phyloP scores from a whole-genome alignment of 1,139 yeast genomes.

The Meyerozyma sp. region DNA sequence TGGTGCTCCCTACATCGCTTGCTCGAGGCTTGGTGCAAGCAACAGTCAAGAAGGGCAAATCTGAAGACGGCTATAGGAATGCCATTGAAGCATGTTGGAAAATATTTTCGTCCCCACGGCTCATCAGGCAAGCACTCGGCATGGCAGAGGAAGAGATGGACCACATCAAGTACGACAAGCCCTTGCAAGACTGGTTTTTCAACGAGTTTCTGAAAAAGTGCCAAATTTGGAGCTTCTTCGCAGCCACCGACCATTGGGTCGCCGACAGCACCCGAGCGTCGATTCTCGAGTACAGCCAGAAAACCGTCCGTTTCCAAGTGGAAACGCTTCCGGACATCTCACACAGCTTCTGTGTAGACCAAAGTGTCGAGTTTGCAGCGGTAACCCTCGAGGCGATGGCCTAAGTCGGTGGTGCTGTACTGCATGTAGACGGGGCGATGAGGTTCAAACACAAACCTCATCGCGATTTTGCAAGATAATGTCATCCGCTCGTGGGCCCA shows the following conservation, averaged over 20 bases:
- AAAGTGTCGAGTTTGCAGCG: constrained; percentile 46
- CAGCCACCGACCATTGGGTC: constrained; percentile 59
- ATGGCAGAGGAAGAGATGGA: constrained; percentile 57
- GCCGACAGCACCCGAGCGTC: constrained; percentile 40
- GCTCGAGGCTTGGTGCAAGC: constrained; percentile 6
- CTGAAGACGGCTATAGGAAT: constrained; percentile 24
- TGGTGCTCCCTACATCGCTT: constrained; percentile 13
- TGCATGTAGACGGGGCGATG: neutral
- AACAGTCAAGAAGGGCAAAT: constrained; percentile 13
- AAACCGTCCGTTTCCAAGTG: constrained; percentile 27
- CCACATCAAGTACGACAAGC: constrained; percentile 36
- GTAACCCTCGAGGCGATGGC: constrained; percentile 25
- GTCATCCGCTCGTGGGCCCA: neutral
- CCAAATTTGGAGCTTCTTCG: constrained; percentile 51
- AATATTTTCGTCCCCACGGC: constrained; percentile 33
- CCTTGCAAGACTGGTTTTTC: constrained; percentile 48
- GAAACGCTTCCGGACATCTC: constrained; percentile 30
- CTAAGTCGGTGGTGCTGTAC: neutral
- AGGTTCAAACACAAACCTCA: neutral
- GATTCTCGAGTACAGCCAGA: constrained; percentile 33
- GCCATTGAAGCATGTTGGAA: constrained; percentile 40
- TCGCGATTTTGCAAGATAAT: neutral
- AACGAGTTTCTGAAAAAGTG: constrained; percentile 13
- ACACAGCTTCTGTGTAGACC: constrained; percentile 56
- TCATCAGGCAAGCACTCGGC: constrained; percentile 47